These are phyloP conservation scores for Sporothrix sp. DNA, from an alignment of 2,329 filamentous ascomycete genomes.

Conservation along the genomic window DNA sequence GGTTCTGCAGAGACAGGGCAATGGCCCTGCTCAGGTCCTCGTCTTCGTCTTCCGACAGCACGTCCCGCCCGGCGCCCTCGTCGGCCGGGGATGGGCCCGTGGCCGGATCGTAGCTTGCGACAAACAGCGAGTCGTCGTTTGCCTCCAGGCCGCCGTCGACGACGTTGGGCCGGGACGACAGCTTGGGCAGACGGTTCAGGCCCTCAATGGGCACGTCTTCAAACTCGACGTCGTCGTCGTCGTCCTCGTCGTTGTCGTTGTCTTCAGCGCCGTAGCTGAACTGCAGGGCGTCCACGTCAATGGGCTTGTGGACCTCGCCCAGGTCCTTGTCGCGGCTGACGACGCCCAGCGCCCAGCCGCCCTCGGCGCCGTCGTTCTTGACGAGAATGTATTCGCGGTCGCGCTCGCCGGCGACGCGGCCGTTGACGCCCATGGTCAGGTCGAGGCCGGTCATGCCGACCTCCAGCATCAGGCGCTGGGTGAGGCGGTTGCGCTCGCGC, in stretches of 20 bases:
- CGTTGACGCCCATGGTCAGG: slow-evolving; percentile 55
- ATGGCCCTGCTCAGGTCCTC: slow-evolving; percentile 72
- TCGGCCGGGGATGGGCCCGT: slow-evolving; percentile 23
- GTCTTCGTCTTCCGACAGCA: slow-evolving; percentile 30
- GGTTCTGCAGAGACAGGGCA: slow-evolving; percentile 68
- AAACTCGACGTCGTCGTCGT: slow-evolving; percentile 65
- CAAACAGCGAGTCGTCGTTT: slow-evolving; percentile 50
- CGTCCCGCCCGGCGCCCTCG: slow-evolving; percentile 23
- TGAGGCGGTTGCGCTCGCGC: slow-evolving; percentile 83
- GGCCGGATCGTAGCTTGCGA: slow-evolving; percentile 24
- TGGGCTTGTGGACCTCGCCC: slow-evolving; percentile 75
- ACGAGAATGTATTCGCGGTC: slow-evolving; percentile 92
- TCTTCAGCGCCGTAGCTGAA: slow-evolving; percentile 47
- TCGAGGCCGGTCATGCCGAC: slow-evolving; percentile 80
- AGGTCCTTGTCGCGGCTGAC: slow-evolving; percentile 76
- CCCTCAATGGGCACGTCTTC: slow-evolving; percentile 91
- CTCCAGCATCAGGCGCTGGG: slow-evolving; percentile 87
- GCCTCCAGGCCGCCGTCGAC: slow-evolving; percentile 25
- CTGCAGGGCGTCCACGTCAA: slow-evolving; percentile 69
- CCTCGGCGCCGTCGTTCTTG: slow-evolving; percentile 89
- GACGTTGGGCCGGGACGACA: slow-evolving; percentile 21
- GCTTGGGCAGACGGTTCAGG: slow-evolving; percentile 70
- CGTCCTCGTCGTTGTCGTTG: slow-evolving; percentile 51
- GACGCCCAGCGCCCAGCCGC: slow-evolving; percentile 91
- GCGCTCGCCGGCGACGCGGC: slow-evolving; percentile 75